Percentiles rank a stretch among this genome's conserved stretches.
phyloP scores from a whole-genome alignment of 495 filamentous ascomycete genomes.

The Jackrogersella multiformis region DNA sequence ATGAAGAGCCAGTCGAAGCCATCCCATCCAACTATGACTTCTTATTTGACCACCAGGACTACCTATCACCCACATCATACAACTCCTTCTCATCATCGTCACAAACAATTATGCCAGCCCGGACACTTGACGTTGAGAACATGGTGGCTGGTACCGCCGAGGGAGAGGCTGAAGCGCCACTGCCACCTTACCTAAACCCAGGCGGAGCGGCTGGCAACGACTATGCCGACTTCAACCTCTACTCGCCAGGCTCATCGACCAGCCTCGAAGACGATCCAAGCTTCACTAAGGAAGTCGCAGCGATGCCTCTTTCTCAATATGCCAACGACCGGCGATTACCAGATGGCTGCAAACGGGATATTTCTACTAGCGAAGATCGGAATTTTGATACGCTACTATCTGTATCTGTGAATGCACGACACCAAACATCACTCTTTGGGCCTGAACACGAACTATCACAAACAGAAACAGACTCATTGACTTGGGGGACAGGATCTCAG shows the following conservation, averaged over 20 bases:
- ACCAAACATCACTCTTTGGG: background rate
- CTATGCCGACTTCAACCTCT: constrained; percentile 63
- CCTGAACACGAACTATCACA: constrained; percentile 11
- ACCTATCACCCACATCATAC: constrained; percentile 50
- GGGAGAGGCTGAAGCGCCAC: constrained; percentile 34
- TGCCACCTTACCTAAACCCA: constrained; percentile 56
- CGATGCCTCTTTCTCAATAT: constrained; percentile 15
- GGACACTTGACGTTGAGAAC: constrained; percentile 23
- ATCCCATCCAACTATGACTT: constrained; percentile 50
- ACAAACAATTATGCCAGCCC: constrained; percentile 50
- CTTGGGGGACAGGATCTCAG: background rate
- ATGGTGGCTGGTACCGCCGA: constrained; percentile 8
- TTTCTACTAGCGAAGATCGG: background rate
- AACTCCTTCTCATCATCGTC: constrained; percentile 48
- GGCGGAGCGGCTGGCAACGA: constrained; percentile 51
- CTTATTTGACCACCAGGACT: constrained; percentile 47
- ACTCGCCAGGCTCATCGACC: constrained; percentile 55
- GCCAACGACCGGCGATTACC: constrained; percentile 12
- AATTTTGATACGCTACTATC: background rate
- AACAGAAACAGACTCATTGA: background rate
- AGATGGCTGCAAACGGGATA: background rate
- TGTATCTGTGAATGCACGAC: background rate
- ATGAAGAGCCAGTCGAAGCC: constrained; percentile 46
- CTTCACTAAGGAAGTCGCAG: constrained; percentile 38
- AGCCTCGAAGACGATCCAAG: constrained; percentile 55